Conservation (phyloP, 805 yeast genomes). For the Torulaspora franciscae region DNA sequence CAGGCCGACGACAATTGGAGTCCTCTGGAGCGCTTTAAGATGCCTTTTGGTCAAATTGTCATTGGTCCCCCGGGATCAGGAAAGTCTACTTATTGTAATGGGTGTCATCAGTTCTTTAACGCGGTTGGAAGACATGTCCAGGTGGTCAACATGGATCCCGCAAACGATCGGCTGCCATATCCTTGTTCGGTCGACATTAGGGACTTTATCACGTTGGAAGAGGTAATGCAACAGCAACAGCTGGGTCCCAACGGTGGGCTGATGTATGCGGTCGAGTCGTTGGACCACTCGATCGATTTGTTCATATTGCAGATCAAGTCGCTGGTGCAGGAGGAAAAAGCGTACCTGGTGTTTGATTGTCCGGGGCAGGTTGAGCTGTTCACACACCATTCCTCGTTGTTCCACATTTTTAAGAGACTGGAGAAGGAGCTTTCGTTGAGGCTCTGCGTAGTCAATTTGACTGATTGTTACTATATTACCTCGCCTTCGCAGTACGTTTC, state of each 20-base stretch:
- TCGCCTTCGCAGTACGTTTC: conserved; percentile 88
- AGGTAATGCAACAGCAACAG: conserved; percentile 64
- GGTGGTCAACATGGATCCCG: conserved; percentile 89
- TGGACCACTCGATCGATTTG: conserved; percentile 52
- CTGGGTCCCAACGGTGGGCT: conserved; percentile 89
- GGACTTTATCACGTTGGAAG: conserved; percentile 69
- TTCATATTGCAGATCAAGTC: conserved; percentile 53
- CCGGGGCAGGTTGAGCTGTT: conserved; percentile 96
- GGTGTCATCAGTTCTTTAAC: conserved; percentile 84
- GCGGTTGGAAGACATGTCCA: conserved; percentile 89
- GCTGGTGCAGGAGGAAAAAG: conserved; percentile 51
- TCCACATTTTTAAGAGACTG: conserved; percentile 58
- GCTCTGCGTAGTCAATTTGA: conserved; percentile 75
- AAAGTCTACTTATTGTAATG: conserved; percentile 90
- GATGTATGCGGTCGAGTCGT: conserved; percentile 75
- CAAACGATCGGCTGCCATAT: conserved; percentile 67
- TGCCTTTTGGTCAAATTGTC: conserved; percentile 83
- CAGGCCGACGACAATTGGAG: background rate
- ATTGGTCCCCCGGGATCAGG: conserved; percentile 99
- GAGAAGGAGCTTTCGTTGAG: conserved; percentile 64
- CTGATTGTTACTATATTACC: conserved; percentile 77
- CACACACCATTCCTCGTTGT: conserved; percentile 79
- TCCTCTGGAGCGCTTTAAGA: conserved; percentile 13
- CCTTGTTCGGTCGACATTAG: conserved; percentile 75
- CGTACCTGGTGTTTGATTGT: conserved; percentile 77